Base-by-base conservation (phyloP, 257 asterid genomes). In the Solanum sejunctum region DNA sequence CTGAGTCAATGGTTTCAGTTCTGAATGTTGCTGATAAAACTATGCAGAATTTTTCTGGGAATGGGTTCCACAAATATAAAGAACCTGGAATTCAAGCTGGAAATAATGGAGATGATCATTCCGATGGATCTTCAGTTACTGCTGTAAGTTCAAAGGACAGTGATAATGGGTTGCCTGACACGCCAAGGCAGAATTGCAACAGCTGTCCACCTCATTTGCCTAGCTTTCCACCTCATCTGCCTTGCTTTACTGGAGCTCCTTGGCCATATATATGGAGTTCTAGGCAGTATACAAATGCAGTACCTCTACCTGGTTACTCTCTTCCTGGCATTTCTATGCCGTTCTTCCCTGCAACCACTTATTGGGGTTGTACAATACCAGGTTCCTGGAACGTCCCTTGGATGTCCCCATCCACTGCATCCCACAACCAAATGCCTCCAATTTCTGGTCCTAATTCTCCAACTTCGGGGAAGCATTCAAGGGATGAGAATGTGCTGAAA, bases 181-280 rank as follows among this genome's bases (percentile, higher is more conserved):
- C 85, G 41, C 83, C 61, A 57, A 85, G 87, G 54, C 88, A 91
- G 10, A 88, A 88, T 56, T 85, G 90, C 77, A 91, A 86, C 5
- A 86, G 88, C 51, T 86, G 88, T 78, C 92, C 94, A 80, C 92
- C 88, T 41, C 92, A 88, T 86, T 82, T 89, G 16, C 92, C 94
- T 5, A 86, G 88, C 51, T 86, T 88, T 78, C 92, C 94, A 80
- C 92, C 88, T 41, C 92, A 88, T 86, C 80, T 89, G 16, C 92
- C 94, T 5, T 90, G 88, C 90, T 92, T 91, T 84, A 88, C 94
- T 0, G 97, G 93, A 51, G 92, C 90, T 78, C 95, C 97, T 11
- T 95, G 96, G 98, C 92, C 97, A 63, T 95, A 87, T 82, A 92
- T 90, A 12, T 95, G 94, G 97, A 89, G 88, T 69, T 86, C 92